Percentiles rank a stretch among this genome's conserved stretches.
These are phyloP conservation scores for Blastobotrys peoriensis DNA, from an alignment of 805 yeast genomes.

Conservation along the genomic window DNA sequence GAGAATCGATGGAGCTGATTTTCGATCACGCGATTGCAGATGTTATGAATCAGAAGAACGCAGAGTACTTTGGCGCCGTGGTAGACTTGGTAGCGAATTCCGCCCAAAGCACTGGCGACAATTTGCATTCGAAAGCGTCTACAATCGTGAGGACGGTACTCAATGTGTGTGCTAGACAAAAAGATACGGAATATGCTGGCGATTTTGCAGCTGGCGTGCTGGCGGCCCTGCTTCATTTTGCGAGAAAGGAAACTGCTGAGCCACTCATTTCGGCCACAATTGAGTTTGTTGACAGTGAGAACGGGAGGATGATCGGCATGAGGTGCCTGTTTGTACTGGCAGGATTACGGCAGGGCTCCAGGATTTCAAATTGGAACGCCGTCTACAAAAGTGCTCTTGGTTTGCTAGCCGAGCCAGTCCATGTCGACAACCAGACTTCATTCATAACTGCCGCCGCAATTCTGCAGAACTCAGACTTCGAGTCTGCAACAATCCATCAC, in stretches of 20 bases:
- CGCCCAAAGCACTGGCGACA: slow-evolving; percentile 60
- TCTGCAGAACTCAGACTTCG: slow-evolving; percentile 19
- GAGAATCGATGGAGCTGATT: slow-evolving; percentile 41
- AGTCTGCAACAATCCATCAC: slow-evolving; percentile 14
- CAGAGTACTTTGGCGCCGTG: slow-evolving; percentile 52
- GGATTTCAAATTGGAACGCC: slow-evolving; percentile 31
- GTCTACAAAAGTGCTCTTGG: slow-evolving; percentile 7
- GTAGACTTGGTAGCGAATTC: slow-evolving; percentile 65
- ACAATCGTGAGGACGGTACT: slow-evolving; percentile 35
- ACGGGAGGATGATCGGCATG: background rate
- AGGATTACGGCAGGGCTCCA: slow-evolving; percentile 33
- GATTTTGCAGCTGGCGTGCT: slow-evolving; percentile 20
- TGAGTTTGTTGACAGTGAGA: slow-evolving; percentile 3
- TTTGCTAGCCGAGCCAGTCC: background rate
- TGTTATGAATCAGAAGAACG: slow-evolving; percentile 32
- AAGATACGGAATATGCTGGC: slow-evolving; percentile 8
- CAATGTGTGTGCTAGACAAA: background rate
- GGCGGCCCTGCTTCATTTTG: slow-evolving; percentile 29
- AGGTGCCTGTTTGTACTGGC: slow-evolving; percentile 23
- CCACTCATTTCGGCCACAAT: slow-evolving; percentile 18
- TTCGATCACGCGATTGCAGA: slow-evolving; percentile 36
- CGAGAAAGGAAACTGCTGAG: slow-evolving; percentile 25
- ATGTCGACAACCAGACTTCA: no score
- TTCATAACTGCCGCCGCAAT: slow-evolving; percentile 12
- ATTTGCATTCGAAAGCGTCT: slow-evolving; percentile 68